Percentiles rank a stretch among this genome's conserved stretches.
These are phyloP conservation scores for Salicornia ramosissima DNA, from an alignment of 148 eudicot species.

Conservation along the genomic window DNA sequence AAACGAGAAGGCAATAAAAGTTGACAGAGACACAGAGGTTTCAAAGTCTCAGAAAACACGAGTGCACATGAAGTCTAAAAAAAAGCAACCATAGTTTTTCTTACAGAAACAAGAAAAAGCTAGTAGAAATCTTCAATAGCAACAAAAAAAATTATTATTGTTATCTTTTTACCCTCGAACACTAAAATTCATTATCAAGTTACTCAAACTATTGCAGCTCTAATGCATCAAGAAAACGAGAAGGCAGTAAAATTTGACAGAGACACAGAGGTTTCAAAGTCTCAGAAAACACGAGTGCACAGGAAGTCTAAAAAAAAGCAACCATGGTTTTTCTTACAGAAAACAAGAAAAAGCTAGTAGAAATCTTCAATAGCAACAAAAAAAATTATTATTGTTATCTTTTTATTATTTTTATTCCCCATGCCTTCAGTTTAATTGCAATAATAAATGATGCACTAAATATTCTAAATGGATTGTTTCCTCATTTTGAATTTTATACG, in stretches of 20 bases:
- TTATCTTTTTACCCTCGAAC: too few relatives aligned
- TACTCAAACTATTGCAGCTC: too few relatives aligned
- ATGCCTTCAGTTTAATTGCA: too few relatives aligned
- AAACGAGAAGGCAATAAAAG: background rate
- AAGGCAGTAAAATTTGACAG: background rate
- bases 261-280: background rate
- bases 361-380: background rate
- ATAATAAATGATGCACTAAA: too few relatives aligned
- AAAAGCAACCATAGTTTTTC: background rate
- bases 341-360: background rate
- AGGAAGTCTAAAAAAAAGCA: background rate
- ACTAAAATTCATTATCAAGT: too few relatives aligned
- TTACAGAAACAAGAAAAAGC: background rate
- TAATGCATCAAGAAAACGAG: background rate
- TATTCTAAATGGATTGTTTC: too few relatives aligned
- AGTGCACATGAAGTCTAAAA: background rate
- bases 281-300: background rate
- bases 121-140: background rate
- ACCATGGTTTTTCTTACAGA: background rate
- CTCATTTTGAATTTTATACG: too few relatives aligned
- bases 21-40: background rate
- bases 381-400: too few relatives aligned
- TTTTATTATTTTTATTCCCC: too few relatives aligned
- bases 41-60: background rate
- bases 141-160: conserved; percentile 6